Conservation (phyloP, 495 filamentous ascomycete species). For the Chaetomium tenue region DNA sequence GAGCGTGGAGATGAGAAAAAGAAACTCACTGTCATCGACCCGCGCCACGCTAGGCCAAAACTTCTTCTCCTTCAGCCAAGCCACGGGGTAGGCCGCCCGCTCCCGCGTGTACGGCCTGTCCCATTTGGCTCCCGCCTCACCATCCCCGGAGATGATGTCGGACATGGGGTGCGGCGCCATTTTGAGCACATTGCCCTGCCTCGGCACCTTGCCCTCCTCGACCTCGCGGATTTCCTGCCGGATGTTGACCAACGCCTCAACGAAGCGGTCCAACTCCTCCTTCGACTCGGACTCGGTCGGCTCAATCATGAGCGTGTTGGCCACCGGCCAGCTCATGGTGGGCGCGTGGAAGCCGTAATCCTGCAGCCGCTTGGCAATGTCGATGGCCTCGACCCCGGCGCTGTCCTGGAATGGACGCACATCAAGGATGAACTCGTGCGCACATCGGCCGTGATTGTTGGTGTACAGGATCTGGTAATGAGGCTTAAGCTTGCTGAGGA, state of each 20-base stretch:
- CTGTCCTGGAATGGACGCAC: slow-evolving; percentile 81
- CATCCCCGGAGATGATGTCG: slow-evolving; percentile 67
- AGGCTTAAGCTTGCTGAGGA: slow-evolving; percentile 83
- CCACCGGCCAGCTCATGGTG: slow-evolving; percentile 97
- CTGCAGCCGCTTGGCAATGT: slow-evolving; percentile 95
- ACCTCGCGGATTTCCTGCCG: slow-evolving; percentile 81
- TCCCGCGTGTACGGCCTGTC: slow-evolving; percentile 74
- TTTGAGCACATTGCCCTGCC: slow-evolving; percentile 86
- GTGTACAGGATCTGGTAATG: slow-evolving; percentile 94
- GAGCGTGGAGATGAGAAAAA: too few relatives aligned
- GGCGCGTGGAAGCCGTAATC: slow-evolving; percentile 99
- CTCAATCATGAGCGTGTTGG: slow-evolving; percentile 98
- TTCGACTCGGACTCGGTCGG: slow-evolving; percentile 94
- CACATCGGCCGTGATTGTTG: slow-evolving; percentile 81
- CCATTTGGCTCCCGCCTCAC: slow-evolving; percentile 58
- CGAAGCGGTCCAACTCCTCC: slow-evolving; percentile 92
- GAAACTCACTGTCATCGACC: slow-evolving; percentile 78
- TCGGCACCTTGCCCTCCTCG: slow-evolving; percentile 74
- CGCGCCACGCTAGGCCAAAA: slow-evolving; percentile 94
- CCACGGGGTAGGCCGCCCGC: slow-evolving; percentile 83
- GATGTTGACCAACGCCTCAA: slow-evolving; percentile 87
- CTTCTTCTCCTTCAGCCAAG: slow-evolving; percentile 91
- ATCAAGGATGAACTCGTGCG: slow-evolving; percentile 98
- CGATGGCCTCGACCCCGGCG: slow-evolving; percentile 87
- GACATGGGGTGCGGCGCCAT: slow-evolving; percentile 85